Base-by-base conservation (phyloP, 495 filamentous ascomycete genomes). In the Hypoxylon perforatum region DNA sequence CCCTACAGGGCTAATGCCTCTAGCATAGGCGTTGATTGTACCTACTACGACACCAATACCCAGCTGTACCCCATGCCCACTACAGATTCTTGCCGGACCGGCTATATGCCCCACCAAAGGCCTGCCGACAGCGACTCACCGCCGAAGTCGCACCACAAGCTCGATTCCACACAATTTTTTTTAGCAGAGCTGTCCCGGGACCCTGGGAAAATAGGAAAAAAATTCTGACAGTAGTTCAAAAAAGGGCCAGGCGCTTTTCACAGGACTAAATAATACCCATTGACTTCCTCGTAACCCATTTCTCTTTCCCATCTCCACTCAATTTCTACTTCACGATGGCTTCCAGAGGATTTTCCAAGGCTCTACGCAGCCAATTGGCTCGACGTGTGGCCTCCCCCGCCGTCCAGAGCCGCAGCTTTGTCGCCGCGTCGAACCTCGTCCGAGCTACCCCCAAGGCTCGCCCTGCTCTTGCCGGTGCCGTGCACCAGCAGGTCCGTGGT, bases 311-410 rank as follows among this genome's bases (percentile, higher is more conserved):
- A 76, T 75, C 75, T 60, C 73, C 79, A 71, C 75, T 73, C 71
- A 65, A 50, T 21, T 10, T 55, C 51, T 36, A 57, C 57, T 45
- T 78, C 79, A 88, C 77, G 83, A 99, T 97, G 95, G 91, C 94
- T 80, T 91, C 93, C 49, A 87, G 89, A 82, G 87, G 83, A 78
- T 87, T 95, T 76, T 89, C 86, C 76, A 90, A 91, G 85, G 91
- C 91, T 79, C 84, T 95, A 77, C 91, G 91, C 80, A 80, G 82
- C 70, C 85, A 86, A 74, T 79, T 93, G 81, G 84, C 87, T 73
- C 90, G 90, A 77, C 92, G 89, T 83, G 82, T 85, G 83, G 84
- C 81, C 75, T 85, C 84, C 77, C 84, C 87, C 46, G 82, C 86
- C 61, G 81, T 86, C 22, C 90, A 91, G 81, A 85, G 84, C 65